phyloP scores from a whole-genome alignment of 2,329 filamentous ascomycete genomes.

The Exophiala xenobiotica region DNA sequence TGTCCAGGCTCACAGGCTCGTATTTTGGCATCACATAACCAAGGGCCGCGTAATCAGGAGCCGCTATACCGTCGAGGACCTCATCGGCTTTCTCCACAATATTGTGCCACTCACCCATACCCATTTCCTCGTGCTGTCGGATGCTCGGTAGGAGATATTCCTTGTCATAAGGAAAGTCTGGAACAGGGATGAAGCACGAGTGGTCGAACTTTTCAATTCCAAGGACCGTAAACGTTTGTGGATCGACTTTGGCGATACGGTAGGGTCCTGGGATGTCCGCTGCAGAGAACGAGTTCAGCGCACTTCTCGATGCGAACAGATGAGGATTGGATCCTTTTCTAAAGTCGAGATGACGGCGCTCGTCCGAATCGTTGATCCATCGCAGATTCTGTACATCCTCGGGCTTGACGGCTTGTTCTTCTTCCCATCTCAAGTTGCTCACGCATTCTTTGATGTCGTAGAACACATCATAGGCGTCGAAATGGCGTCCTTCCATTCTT shows the following conservation, averaged over 20 bases:
- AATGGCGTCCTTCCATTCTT: not conserved
- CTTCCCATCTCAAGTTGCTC: not conserved
- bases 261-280: not conserved
- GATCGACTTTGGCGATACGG: not conserved
- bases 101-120: not conserved
- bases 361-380: not conserved
- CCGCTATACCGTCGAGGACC: not conserved
- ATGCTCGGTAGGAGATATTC: not conserved
- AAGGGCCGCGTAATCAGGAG: not conserved
- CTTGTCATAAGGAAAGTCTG: not conserved
- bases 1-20: not conserved
- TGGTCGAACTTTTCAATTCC: not conserved
- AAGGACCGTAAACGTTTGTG: not conserved
- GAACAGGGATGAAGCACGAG: not conserved
- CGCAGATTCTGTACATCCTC: not conserved
- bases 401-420: not conserved
- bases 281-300: not conserved
- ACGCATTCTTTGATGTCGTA: not conserved
- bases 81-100: not conserved
- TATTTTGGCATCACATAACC: not conserved
- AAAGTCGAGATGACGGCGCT: not conserved
- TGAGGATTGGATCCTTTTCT: not conserved
- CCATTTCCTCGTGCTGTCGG: not conserved
- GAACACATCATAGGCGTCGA: not conserved
- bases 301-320: not conserved